A percentile compares a stretch with the other conserved stretches of the same genome.
Conservation (phyloP, 805 yeast species). For the Cyberlindnera veronae region DNA sequence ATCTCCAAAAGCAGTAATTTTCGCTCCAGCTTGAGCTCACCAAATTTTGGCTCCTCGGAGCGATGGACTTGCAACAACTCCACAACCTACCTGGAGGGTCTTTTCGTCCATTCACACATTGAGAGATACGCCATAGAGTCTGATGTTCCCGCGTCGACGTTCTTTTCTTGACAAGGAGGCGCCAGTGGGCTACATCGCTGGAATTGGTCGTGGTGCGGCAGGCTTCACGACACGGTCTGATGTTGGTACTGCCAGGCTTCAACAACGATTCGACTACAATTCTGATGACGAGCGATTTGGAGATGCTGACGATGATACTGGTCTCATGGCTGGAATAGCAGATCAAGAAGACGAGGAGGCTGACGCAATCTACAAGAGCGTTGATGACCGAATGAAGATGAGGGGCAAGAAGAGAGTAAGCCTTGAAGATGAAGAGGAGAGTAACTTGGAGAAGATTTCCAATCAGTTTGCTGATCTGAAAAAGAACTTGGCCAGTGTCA, state of each 20-base stretch:
- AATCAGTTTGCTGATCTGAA: constrained; percentile 70
- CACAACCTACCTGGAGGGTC: background rate
- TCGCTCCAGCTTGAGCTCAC: background rate
- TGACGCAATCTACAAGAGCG: constrained; percentile 57
- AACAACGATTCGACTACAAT: constrained; percentile 25
- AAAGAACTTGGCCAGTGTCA: constrained; percentile 51
- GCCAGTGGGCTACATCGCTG: constrained; percentile 88
- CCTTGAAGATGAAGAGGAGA: constrained; percentile 29
- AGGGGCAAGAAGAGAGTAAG: constrained; percentile 26
- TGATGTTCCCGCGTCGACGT: constrained; percentile 8
- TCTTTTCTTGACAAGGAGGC: constrained; percentile 76
- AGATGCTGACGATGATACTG: constrained; percentile 29
- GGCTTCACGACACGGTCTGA: constrained; percentile 90
- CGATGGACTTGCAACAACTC: background rate
- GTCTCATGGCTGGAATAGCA: constrained; percentile 30
- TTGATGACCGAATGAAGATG: constrained; percentile 53
- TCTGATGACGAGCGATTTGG: constrained; percentile 19
- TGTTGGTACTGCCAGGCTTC: constrained; percentile 46
- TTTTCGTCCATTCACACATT: background rate
- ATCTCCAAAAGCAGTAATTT: background rate
- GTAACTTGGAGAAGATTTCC: constrained; percentile 32
- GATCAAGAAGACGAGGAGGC: constrained; percentile 73
- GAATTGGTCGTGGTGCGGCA: constrained; percentile 91
- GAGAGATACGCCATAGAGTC: background rate
- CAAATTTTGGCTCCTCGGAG: background rate